A percentile compares a stretch with the other conserved stretches of the same genome.
Evolutionary conservation across 2,329 filamentous ascomycete genomes (phyloP).

Genomic region (Thermoascus crustaceus): DNA sequence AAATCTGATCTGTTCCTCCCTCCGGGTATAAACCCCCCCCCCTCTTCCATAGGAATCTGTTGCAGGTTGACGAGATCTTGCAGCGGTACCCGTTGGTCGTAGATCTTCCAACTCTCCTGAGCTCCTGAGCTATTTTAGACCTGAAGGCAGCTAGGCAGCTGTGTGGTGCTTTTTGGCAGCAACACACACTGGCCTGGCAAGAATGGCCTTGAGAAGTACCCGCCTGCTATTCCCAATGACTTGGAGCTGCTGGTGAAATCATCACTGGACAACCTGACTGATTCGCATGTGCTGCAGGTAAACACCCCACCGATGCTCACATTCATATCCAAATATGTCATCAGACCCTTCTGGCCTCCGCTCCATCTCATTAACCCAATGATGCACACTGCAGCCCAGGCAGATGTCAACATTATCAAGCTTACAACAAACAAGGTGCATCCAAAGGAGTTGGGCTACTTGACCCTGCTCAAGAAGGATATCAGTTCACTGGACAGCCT

Average conservation of each 20-base stretch:
- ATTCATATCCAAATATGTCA: slow-evolving; percentile 19
- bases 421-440: slow-evolving; percentile 18
- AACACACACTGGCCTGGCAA: slow-evolving; percentile 33
- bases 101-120: no score
- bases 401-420: slow-evolving; percentile 23
- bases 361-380: slow-evolving; percentile 20
- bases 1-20: no score
- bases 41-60: no score
- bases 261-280: slow-evolving; percentile 22
- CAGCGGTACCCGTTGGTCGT: no score
- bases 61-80: no score
- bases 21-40: no score
- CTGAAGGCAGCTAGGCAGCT: slow-evolving; percentile 15
- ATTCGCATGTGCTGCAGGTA: slow-evolving; percentile 30
- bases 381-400: slow-evolving; percentile 21
- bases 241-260: slow-evolving; percentile 32
- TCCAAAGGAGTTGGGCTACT: slow-evolving; percentile 28
- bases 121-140: slow-evolving; percentile 22
- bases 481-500: slow-evolving; percentile 23
- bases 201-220: slow-evolving; percentile 31
- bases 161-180: slow-evolving; percentile 24
- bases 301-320: slow-evolving; percentile 23
- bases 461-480: slow-evolving; percentile 21
- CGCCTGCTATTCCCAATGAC: slow-evolving; percentile 27
- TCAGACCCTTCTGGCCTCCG: slow-evolving; percentile 20